These are phyloP conservation scores for Willaertia magna DNA, from an alignment of 208 protist genomes.

Conservation along the genomic window DNA sequence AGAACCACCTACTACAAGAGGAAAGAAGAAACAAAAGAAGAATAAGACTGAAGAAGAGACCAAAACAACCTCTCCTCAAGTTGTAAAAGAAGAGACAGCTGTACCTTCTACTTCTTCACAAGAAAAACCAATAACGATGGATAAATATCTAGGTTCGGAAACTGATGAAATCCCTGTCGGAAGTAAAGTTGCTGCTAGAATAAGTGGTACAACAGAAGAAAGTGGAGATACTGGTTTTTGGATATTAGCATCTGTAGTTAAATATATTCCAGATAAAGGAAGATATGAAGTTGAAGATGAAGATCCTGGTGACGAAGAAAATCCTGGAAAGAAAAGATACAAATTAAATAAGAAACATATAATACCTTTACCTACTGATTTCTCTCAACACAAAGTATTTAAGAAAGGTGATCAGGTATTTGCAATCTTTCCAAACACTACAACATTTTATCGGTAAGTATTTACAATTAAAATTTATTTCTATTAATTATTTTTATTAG, in stretches of 20 bases:
- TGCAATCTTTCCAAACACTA: constrained; percentile 29
- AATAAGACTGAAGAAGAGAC: not conserved
- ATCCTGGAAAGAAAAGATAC: not conserved
- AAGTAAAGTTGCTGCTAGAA: not conserved
- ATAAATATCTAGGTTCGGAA: not conserved
- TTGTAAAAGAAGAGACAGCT: not conserved
- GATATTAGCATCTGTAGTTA: not conserved
- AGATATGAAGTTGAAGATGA: not conserved
- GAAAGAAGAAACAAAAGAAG: not conserved
- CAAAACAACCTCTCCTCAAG: not conserved
- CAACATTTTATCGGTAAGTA: constrained; percentile 29
- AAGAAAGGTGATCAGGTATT: constrained; percentile 14
- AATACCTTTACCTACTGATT: not conserved
- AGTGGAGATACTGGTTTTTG: not conserved
- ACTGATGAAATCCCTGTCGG: not conserved
- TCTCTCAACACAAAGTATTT: not conserved
- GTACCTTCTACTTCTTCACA: not conserved
- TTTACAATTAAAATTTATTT: too few species aligned
- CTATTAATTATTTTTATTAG: too few species aligned
- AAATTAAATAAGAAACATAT: not conserved
- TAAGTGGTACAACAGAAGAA: not conserved
- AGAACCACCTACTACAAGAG: not conserved
- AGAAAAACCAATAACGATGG: not conserved
- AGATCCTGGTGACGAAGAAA: not conserved
- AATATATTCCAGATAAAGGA: not conserved